A percentile compares a stretch with the other conserved stretches of the same genome.
Conservation (phyloP, 192 early-diverging fungal genomes). For the Coemansia sp. region DNA sequence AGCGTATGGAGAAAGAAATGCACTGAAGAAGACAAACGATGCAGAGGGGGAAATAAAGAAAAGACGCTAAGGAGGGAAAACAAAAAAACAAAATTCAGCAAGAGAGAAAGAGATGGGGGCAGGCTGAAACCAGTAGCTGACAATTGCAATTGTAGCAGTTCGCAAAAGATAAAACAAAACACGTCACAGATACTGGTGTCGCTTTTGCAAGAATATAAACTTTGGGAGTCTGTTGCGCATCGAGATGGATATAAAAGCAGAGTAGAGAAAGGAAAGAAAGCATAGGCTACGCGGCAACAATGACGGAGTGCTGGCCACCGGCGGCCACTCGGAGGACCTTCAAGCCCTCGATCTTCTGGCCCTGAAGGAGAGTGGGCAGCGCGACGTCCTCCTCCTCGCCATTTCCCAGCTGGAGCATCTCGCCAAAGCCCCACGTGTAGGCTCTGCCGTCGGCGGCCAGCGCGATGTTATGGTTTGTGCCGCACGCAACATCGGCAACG, state of each 20-base stretch:
- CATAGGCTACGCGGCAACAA: conserved; percentile 21
- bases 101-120: neutral
- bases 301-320: conserved; percentile 74
- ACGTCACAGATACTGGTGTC: too few species aligned
- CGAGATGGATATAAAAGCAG: neutral
- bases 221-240: too few species aligned
- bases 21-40: neutral
- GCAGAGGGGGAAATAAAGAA: neutral
- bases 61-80: neutral
- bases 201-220: too few species aligned
- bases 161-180: too few species aligned
- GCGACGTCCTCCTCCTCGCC: conserved; percentile 74
- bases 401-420: conserved; percentile 81
- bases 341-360: conserved; percentile 70
- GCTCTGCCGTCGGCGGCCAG: conserved; percentile 60
- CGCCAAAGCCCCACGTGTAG: conserved; percentile 90
- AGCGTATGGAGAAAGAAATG: neutral
- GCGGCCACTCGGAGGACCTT: conserved; percentile 63
- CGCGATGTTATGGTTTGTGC: conserved; percentile 64
- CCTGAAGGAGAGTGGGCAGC: conserved; percentile 61
- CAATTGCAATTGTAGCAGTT: too few species aligned
- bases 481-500: conserved; percentile 60
- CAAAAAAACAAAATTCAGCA: neutral
- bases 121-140: too few species aligned
- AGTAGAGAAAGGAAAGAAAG: neutral